phyloP scores from a whole-genome alignment of 179 eudicot genomes.

The Vitellaria paradoxa region DNA sequence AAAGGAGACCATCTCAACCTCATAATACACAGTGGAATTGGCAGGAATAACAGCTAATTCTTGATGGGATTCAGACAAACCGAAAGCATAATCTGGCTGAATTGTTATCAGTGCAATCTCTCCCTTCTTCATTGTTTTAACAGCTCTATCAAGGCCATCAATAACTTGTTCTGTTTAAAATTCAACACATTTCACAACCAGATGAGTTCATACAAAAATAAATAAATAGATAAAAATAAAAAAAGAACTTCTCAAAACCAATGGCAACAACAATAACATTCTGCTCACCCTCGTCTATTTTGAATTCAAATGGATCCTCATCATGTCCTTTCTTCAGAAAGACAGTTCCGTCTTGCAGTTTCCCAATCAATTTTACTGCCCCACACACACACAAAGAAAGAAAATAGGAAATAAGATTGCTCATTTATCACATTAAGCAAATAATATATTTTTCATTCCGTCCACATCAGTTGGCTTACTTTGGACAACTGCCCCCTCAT shows the following conservation, averaged over 20 bases:
- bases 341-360: conserved; percentile 81
- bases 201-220: neutral
- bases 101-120: conserved; percentile 72
- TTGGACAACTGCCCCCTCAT: conserved; percentile 80
- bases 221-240: too few relatives aligned
- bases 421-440: too few relatives aligned
- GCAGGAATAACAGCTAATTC: conserved; percentile 89
- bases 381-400: neutral
- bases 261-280: neutral
- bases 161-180: conserved; percentile 83
- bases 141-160: conserved; percentile 89
- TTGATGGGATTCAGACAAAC: conserved; percentile 71
- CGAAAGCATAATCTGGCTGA: conserved; percentile 85
- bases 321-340: conserved; percentile 75
- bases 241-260: neutral
- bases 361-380: conserved; percentile 85
- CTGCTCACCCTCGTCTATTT: conserved; percentile 79
- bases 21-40: conserved; percentile 65
- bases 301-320: conserved; percentile 70
- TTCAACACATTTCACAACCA: too few relatives aligned
- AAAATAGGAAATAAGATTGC: too few relatives aligned
- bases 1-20: conserved; percentile 73
- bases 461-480: conserved; percentile 32
- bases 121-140: conserved; percentile 81
- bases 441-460: too few relatives aligned